Evolutionary conservation across 176 grass and related monocot species (phyloP), one percentile per base, ranked within the genome.

Genomic region (Carex cristatella): DNA sequence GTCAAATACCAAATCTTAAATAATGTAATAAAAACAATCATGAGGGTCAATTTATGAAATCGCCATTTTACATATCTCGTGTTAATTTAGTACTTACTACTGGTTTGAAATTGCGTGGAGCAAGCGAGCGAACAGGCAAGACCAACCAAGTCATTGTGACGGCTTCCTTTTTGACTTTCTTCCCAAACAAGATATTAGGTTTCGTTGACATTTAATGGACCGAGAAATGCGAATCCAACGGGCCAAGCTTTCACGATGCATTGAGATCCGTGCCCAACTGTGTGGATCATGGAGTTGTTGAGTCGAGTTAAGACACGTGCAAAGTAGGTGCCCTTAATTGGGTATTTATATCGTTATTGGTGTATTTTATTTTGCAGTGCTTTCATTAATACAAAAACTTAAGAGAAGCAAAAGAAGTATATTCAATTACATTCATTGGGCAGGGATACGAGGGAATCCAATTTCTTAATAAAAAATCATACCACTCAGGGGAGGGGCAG

Each of bases 131-230:
- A 54, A 30, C 72, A 61, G 55, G 16, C 23, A 33, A 55, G 12
- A 68, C 1, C 60, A 61, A 53, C 59, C 4, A 79, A 79, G 23
- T 18, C 78, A 62, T 12, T 44, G 42, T 53, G 80, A 82, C 80
- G 60, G 80, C 80, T 82, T 7, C 61, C 63, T 67, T 82, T 65
- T 82, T 82, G 80, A 82, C 80, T 82, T 82, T 67, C 61, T 49
- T 10, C 9, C 1, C n/a, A 49, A 58, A 67, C 15, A 23, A 10
- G 3, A 31, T 14, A 12, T 12, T 8, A 32, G 15, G 30, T 63
- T 64, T 81, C 79, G 79, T 81, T 64, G 79, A 81, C 79, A 63
- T 64, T 28, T 64, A n/a, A 28, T 44, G 31, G 1, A 37, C 14
- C 19, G 30, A 10, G 37, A 81, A 23, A 3, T 81, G 32, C 10